Conservation (phyloP, 2,329 filamentous ascomycete genomes). For the Xylaria sp. region DNA sequence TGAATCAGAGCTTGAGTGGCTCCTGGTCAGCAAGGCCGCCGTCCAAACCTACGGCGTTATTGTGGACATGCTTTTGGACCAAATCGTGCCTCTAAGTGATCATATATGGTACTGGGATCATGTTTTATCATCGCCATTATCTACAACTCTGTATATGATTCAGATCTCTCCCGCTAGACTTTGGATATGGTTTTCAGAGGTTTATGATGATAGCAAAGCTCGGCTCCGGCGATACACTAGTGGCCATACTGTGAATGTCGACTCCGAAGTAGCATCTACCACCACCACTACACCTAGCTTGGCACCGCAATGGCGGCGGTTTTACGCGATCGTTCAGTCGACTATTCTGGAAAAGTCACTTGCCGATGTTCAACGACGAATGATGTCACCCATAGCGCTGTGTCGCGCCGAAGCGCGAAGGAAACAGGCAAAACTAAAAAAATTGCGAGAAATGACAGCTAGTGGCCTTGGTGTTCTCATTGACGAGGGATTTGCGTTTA, state of each 20-base stretch:
- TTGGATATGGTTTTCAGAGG: constrained; percentile 72
- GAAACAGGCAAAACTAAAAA: constrained; percentile 74
- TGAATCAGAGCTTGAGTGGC: constrained; percentile 85
- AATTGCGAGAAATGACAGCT: constrained; percentile 79
- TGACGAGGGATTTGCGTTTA: constrained; percentile 79
- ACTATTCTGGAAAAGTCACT: constrained; percentile 76
- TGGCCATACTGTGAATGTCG: constrained; percentile 36
- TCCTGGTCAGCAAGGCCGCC: constrained; percentile 87
- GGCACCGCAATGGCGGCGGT: constrained; percentile 65
- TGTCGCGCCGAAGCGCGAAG: constrained; percentile 74
- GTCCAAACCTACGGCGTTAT: constrained; percentile 88
- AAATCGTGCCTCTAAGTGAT: constrained; percentile 81
- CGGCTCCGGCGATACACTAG: constrained; percentile 49
- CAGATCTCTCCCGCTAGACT: constrained; percentile 82
- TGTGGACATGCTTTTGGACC: constrained; percentile 76
- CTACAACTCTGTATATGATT: constrained; percentile 80
- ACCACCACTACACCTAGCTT: constrained; percentile 47
- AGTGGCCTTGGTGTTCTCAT: constrained; percentile 87
- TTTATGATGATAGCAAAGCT: constrained; percentile 66
- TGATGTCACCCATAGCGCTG: constrained; percentile 79
- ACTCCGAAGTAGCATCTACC: constrained; percentile 37
- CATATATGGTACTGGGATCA: constrained; percentile 98
- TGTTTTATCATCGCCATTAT: constrained; percentile 76
- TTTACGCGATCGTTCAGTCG: constrained; percentile 80
- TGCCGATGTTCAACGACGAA: constrained; percentile 69